Conservation (phyloP, 1,139 yeast species). For the Arxiozyma slooffiae region DNA sequence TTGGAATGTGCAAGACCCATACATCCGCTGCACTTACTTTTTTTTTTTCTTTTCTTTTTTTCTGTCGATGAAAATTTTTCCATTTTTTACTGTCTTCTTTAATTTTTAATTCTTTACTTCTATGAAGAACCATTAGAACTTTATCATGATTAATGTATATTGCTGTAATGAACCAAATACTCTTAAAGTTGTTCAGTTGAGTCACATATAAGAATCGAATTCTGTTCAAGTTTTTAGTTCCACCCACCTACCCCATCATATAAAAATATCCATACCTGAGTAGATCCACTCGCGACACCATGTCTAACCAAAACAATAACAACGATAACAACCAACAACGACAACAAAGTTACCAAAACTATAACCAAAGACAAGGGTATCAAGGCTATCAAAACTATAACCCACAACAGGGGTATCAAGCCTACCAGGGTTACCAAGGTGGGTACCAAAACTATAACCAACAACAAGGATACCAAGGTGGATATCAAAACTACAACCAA, state of each 20-base stretch:
- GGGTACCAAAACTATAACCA: no score
- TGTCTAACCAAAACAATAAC: constrained; percentile 22
- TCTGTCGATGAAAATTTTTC: not conserved
- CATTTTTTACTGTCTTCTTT: no score
- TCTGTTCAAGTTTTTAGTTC: no score
- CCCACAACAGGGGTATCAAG: constrained; percentile 27
- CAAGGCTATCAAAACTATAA: constrained; percentile 10
- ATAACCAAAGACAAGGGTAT: constrained; percentile 21
- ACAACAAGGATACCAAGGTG: no score
- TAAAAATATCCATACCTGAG: not conserved
- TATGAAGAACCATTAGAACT: not conserved
- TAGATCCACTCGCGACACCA: constrained; percentile 1
- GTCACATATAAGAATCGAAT: no score
- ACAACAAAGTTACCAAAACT: constrained; percentile 14
- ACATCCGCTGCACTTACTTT: not conserved
- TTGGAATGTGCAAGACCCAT: not conserved
- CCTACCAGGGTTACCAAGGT: no score
- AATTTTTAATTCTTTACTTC: not conserved
- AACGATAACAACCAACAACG: no score
- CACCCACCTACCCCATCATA: no score
- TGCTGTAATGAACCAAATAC: no score
- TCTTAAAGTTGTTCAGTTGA: no score
- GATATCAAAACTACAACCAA: constrained; percentile 12
- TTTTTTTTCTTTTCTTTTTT: no score
- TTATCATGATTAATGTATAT: not conserved